Conservation (phyloP, 2,329 filamentous ascomycete genomes). For the Pyrenochaeta sp. region DNA sequence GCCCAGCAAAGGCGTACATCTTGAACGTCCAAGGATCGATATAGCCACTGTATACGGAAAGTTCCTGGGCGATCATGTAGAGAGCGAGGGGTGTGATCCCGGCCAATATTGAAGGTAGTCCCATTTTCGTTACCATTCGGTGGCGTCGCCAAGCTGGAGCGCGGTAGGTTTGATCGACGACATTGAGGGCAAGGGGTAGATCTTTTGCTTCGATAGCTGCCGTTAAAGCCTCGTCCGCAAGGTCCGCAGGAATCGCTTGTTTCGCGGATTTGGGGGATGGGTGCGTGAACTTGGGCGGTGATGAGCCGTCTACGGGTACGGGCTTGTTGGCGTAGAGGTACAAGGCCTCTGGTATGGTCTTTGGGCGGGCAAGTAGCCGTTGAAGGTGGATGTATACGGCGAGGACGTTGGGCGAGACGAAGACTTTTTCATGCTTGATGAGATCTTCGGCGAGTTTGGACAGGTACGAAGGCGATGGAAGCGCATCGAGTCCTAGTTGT, state of each 20-base stretch:
- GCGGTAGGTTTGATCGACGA: constrained; percentile 75
- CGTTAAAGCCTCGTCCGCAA: constrained; percentile 78
- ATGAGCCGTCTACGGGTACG: constrained; percentile 68
- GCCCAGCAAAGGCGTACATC: constrained; percentile 78
- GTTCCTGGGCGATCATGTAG: constrained; percentile 74
- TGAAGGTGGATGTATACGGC: constrained; percentile 80
- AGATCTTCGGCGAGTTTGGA: constrained; percentile 71
- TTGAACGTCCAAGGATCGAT: constrained; percentile 81
- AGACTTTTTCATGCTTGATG: constrained; percentile 76
- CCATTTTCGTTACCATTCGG: constrained; percentile 71
- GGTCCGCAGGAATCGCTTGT: constrained; percentile 74
- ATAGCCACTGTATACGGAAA: constrained; percentile 73
- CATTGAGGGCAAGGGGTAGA: constrained; percentile 77
- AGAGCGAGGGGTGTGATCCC: constrained; percentile 70
- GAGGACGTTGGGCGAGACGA: constrained; percentile 78
- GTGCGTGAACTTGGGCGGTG: constrained; percentile 48
- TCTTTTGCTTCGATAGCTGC: constrained; percentile 82
- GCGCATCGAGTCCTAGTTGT: constrained; percentile 26
- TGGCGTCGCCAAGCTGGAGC: constrained; percentile 71
- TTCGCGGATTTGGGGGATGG: constrained; percentile 74
- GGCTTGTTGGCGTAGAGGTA: constrained; percentile 86
- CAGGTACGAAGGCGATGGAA: constrained; percentile 51
- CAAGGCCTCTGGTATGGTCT: constrained; percentile 81
- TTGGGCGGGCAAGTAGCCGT: constrained; percentile 73
- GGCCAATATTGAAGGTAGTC: constrained; percentile 66